Percentiles rank a stretch among this genome's conserved stretches.
Conservation (phyloP, 106 monocot genomes). For the Narthecium ossifragum region DNA sequence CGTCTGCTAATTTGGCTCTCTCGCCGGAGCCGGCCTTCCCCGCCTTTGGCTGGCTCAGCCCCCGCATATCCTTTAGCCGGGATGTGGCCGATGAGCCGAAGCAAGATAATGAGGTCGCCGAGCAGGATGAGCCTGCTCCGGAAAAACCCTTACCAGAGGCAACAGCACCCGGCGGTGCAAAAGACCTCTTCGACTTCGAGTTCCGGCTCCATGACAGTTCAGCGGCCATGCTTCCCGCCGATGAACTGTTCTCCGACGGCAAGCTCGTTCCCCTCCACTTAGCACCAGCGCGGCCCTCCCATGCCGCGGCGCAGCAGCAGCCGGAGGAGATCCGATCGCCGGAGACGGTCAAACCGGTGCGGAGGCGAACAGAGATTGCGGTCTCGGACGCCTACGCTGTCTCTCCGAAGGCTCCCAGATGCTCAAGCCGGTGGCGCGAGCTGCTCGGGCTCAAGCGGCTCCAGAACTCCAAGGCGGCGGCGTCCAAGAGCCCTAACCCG, state of each 20-base stretch:
- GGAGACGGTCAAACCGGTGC: constrained; percentile 2
- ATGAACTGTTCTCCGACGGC: constrained; percentile 64
- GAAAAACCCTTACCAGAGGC: constrained; percentile 2
- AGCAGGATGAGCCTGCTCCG: too few relatives aligned
- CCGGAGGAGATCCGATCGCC: constrained; percentile 5
- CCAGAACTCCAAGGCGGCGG: constrained; percentile 18
- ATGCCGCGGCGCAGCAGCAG: background rate
- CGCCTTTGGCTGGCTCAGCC: constrained; percentile 30
- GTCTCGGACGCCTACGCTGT: constrained; percentile 19
- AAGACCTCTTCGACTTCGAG: constrained; percentile 47
- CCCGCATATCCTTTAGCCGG: constrained; percentile 50
- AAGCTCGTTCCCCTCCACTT: constrained; percentile 53
- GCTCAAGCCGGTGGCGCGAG: constrained; percentile 79
- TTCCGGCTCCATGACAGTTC: constrained; percentile 44
- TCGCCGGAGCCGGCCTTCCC: constrained; percentile 6
- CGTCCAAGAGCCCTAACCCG: constrained; percentile 11
- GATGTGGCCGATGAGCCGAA: constrained; percentile 15
- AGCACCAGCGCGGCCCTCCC: constrained; percentile 1
- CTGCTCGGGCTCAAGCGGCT: constrained; percentile 44
- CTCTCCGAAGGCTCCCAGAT: constrained; percentile 48
- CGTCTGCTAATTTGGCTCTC: background rate
- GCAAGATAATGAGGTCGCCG: too few relatives aligned
- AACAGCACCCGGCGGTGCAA: background rate
- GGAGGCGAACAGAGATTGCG: background rate
- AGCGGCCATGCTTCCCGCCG: constrained; percentile 58